phyloP scores from a whole-genome alignment of 768 basidiomycete species.

The Xerocomellus amylosporus region DNA sequence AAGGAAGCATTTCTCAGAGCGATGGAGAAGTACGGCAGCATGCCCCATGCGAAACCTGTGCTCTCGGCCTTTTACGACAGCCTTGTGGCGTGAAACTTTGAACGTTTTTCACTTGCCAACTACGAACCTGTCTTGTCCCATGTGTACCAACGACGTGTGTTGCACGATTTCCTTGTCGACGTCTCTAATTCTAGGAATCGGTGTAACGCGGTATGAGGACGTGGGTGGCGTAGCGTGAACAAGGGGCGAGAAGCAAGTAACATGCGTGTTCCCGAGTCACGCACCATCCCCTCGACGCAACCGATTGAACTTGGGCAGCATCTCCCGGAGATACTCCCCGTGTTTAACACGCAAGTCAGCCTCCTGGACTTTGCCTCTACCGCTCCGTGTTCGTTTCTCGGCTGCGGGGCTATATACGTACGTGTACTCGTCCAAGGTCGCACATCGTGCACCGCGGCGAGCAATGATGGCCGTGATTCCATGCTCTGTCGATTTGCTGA shows the following conservation, averaged over 20 bases:
- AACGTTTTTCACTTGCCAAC: not conserved
- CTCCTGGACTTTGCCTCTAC: conserved; percentile 79
- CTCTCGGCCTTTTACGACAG: conserved; percentile 19
- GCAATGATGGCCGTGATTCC: too few species aligned
- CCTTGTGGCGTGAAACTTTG: not conserved
- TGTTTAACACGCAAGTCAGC: conserved; percentile 83
- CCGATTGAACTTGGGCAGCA: conserved; percentile 86
- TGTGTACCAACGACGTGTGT: not conserved
- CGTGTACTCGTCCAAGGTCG: conserved; percentile 75
- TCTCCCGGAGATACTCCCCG: conserved; percentile 87
- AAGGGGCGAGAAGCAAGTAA: not conserved
- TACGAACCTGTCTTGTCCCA: not conserved
- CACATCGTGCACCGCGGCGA: too few species aligned
- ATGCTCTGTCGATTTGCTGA: too few species aligned
- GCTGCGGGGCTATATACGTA: conserved; percentile 77
- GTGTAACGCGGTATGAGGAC: not conserved
- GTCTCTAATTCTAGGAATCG: not conserved
- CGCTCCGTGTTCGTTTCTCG: conserved; percentile 80
- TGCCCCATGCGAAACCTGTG: conserved; percentile 10
- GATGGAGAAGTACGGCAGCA: not conserved
- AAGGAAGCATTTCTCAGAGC: conserved; percentile 14
- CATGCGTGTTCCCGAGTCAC: conserved; percentile 19
- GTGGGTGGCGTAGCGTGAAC: not conserved
- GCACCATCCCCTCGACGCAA: conserved; percentile 58
- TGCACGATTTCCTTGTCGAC: not conserved